Conservation (phyloP, 129 eudicot species). For the Dittrichia graveolens region DNA sequence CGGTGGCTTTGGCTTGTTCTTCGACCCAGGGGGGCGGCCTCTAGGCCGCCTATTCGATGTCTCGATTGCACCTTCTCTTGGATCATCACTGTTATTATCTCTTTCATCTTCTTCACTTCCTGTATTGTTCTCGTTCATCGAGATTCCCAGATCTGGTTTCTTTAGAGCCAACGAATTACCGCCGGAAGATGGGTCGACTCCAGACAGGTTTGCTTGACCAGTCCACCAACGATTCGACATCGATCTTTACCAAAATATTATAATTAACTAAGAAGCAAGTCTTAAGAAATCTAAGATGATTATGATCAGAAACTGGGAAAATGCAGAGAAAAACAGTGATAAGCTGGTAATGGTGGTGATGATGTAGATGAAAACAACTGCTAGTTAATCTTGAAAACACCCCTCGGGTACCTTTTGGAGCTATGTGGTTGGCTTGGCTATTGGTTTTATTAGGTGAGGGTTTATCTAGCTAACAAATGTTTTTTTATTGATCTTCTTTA, state of each 20-base stretch:
- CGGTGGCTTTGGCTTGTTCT: conserved; percentile 72
- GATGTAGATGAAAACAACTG: conserved; percentile 8
- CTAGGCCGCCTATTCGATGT: conserved; percentile 58
- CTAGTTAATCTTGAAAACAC: conserved; percentile 21
- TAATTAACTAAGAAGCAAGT: neutral
- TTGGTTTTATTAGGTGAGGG: conserved; percentile 36
- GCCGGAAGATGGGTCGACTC: conserved; percentile 32
- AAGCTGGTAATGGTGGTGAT: neutral
- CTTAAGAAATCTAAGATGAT: conserved; percentile 3
- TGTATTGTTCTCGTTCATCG: conserved; percentile 36
- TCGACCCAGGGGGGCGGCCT: conserved; percentile 77
- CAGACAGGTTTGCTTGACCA: conserved; percentile 49
- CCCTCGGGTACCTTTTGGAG: conserved; percentile 36
- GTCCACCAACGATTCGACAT: conserved; percentile 73
- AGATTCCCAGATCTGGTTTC: conserved; percentile 45
- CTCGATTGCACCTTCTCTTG: conserved; percentile 69
- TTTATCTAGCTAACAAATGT: conserved; percentile 23
- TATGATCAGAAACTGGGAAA: neutral
- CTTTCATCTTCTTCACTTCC: conserved; percentile 52
- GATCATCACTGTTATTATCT: conserved; percentile 52
- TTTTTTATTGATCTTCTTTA: neutral
- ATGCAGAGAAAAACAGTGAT: conserved; percentile 16
- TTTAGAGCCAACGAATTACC: conserved; percentile 32
- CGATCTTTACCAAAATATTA: conserved; percentile 2
- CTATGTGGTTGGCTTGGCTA: conserved; percentile 29